Evolutionary conservation across 495 filamentous ascomycete species (phyloP), one percentile per base, ranked within the genome.

Genomic region (Trichoderma virens): DNA sequence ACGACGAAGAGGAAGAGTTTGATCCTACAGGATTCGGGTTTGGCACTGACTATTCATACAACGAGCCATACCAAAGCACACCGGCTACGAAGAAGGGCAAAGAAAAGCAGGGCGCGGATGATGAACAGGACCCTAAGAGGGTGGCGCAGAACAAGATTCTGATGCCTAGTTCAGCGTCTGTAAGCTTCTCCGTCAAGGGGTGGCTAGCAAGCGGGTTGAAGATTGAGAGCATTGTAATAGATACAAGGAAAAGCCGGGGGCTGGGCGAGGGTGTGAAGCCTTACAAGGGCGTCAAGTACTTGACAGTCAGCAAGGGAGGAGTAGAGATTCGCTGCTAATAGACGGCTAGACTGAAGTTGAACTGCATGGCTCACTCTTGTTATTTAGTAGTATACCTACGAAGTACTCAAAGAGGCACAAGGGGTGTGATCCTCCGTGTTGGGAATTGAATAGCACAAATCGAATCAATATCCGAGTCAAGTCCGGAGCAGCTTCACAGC

Each of bases 201-300:
- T 98, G 94, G 94, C 76, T 98, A 66, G 86, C 92, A 6, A 98
- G 94, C 71, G 94, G 94, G 31, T 88, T 99, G 65, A 92, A 86
- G 71, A 92, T 99, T 2, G 94, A 98, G 62, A 92, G 90, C 69
- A 82, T 99, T 62, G 81, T 85, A 38, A 81, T 99, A 59, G 92
- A 97, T 70, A 79, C 83, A n/a, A 86, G 90, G 68, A 92, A 87
- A 78, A 95, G 91, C 75, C 82, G 88, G 32, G 94, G 94, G 3
- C 66, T 99, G 13, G 92, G 91, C 0, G 90, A 96, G 68, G 85
- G 88, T 13, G 85, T 98, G 51, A 93, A 90, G 74, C 94, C 95
- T 45, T 99, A 96, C 74, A 99, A 98, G 78, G 95, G 94, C 14
- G 94, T 98, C 59, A 99, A 98, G 76, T 99, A 99, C 75, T 73